These are phyloP conservation scores for Penicillium rolfsii DNA, from an alignment of 2,329 filamentous ascomycete species.

Conservation along the genomic window DNA sequence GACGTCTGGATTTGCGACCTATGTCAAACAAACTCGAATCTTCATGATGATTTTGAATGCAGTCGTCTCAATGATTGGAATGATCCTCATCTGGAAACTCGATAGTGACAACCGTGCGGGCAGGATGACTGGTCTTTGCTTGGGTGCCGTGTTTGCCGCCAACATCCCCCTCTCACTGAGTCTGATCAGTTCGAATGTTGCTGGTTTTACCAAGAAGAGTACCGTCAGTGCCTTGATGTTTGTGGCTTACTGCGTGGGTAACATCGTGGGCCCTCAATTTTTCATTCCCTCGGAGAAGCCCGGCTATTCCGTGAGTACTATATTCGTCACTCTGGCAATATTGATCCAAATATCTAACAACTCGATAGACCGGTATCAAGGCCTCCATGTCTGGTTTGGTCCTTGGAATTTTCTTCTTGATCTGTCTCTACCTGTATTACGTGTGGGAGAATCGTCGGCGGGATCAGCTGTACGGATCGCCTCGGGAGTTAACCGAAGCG, in stretches of 20 bases:
- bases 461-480: conserved; percentile 32
- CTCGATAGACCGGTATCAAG: conserved; percentile 38
- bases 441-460: conserved; percentile 37
- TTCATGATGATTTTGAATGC: conserved; percentile 41
- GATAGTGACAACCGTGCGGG: conserved; percentile 31
- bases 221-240: conserved; percentile 53
- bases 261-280: conserved; percentile 41
- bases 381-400: conserved; percentile 36
- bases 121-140: conserved; percentile 35
- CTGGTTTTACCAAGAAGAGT: conserved; percentile 43
- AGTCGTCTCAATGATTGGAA: conserved; percentile 35
- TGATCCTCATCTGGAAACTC: conserved; percentile 39
- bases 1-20: conserved; percentile 34
- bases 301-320: conserved; percentile 32
- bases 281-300: conserved; percentile 39
- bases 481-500: conserved; percentile 28
- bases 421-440: conserved; percentile 36
- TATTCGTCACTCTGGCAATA: not conserved
- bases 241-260: conserved; percentile 45
- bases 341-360: not conserved
- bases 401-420: conserved; percentile 36
- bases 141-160: conserved; percentile 39
- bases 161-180: conserved; percentile 43
- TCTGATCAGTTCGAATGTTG: conserved; percentile 41
- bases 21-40: conserved; percentile 34